Percentiles rank a stretch among this genome's conserved stretches.
Conservation (phyloP, 352 stramenopile genomes). For the Saprolegnia diclina region DNA sequence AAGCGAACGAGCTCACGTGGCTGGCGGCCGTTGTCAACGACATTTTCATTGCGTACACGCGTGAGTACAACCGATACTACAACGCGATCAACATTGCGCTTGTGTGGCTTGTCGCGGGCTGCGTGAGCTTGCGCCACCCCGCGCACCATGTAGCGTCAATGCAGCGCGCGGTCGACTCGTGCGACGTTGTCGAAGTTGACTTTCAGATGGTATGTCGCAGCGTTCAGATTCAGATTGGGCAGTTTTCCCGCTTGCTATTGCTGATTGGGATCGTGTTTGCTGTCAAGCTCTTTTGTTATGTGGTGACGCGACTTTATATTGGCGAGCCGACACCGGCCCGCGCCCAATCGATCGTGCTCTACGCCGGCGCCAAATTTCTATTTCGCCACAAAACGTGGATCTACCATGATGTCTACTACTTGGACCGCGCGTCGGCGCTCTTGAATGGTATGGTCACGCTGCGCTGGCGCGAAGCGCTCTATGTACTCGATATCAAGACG, state of each 20-base stretch:
- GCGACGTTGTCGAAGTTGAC: slow-evolving; percentile 3
- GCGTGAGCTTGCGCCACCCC: neutral
- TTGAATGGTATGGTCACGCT: slow-evolving; percentile 4
- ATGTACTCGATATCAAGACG: slow-evolving; percentile 16
- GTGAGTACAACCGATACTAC: slow-evolving; percentile 15
- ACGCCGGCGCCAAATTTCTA: slow-evolving; percentile 16
- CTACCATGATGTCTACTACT: neutral
- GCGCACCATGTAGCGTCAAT: neutral
- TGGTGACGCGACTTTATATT: neutral
- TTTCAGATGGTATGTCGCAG: slow-evolving; percentile 17
- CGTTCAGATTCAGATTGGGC: slow-evolving; percentile 3
- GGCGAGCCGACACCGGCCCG: no score
- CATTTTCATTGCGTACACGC: neutral
- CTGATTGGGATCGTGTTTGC: slow-evolving; percentile 11
- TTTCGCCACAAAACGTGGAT: slow-evolving; percentile 9
- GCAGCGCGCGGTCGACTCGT: slow-evolving; percentile 1
- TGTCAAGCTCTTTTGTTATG: slow-evolving; percentile 5
- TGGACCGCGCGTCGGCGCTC: neutral
- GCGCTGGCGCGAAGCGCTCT: neutral
- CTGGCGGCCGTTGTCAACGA: neutral
- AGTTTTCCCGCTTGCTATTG: neutral
- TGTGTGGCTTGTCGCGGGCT: neutral
- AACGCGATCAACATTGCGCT: neutral
- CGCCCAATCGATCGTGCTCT: neutral
- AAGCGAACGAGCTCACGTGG: slow-evolving; percentile 8